phyloP scores from a whole-genome alignment of 805 yeast genomes.

The Kluyveromyces wickerhamii region DNA sequence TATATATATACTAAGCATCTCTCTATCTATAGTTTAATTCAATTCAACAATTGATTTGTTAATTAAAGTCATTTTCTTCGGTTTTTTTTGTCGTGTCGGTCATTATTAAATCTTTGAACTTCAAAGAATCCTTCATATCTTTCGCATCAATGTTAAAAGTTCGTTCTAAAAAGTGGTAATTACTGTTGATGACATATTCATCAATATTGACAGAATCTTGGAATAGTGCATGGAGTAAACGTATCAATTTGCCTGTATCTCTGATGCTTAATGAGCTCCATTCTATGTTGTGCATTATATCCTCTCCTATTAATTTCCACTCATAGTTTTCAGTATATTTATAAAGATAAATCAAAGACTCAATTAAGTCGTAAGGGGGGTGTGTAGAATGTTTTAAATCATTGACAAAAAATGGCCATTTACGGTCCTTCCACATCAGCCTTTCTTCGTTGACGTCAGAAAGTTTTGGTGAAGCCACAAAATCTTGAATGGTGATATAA shows the following conservation, averaged over 20 bases:
- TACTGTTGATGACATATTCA: constrained; percentile 1
- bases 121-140: neutral
- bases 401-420: constrained; percentile 30
- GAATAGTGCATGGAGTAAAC: constrained; percentile 2
- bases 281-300: constrained; percentile 1
- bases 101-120: neutral
- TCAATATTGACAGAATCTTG: constrained; percentile 3
- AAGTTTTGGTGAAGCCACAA: neutral
- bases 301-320: constrained; percentile 35
- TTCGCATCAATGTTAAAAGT: neutral
- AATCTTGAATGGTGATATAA: neutral
- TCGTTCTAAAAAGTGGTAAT: constrained; percentile 1
- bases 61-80: too few species aligned
- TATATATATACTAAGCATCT: neutral
- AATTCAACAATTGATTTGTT: constrained; percentile 6
- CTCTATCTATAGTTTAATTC: constrained; percentile 1
- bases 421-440: constrained; percentile 17
- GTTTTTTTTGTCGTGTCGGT: neutral
- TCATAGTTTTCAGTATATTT: constrained; percentile 50
- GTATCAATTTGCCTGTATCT: constrained; percentile 1
- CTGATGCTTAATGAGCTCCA: neutral
- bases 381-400: constrained; percentile 32
- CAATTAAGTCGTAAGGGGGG: constrained; percentile 56
- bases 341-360: constrained; percentile 50
- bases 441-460: constrained; percentile 10